These are phyloP conservation scores for Diospyros kaki DNA, from an alignment of 148 eudicot species.

Conservation along the genomic window DNA sequence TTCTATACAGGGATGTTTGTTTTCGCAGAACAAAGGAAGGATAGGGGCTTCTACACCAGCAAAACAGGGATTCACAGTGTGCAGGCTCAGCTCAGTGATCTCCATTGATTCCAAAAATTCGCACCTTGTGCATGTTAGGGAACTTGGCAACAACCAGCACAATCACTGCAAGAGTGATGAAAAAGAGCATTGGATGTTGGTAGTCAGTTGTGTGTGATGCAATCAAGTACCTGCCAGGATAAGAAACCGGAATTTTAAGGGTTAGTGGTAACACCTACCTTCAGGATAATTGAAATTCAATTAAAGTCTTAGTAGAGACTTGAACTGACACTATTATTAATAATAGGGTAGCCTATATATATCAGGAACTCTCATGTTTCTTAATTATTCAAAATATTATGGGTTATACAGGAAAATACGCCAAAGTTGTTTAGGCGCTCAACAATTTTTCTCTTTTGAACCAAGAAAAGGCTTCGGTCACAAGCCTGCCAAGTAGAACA, in stretches of 20 bases:
- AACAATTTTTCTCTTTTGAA: not conserved
- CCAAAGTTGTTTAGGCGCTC: too few species aligned
- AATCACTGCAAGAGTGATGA: slow-evolving; percentile 77
- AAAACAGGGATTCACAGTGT: slow-evolving; percentile 6
- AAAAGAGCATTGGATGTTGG: slow-evolving; percentile 85
- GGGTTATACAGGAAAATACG: too few species aligned
- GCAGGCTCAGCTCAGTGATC: slow-evolving; percentile 44
- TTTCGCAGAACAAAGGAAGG: slow-evolving; percentile 16
- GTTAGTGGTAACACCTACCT: not conserved
- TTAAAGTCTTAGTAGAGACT: not conserved
- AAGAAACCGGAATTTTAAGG: not conserved
- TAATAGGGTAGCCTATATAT: not conserved
- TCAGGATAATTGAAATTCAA: not conserved
- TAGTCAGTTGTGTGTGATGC: slow-evolving; percentile 96
- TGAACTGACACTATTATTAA: not conserved
- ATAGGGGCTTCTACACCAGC: not conserved
- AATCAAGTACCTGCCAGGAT: slow-evolving; percentile 66
- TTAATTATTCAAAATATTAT: too few species aligned
- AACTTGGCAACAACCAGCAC: slow-evolving; percentile 88
- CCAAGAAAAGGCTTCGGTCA: not conserved
- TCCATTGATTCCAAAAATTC: slow-evolving; percentile 92
- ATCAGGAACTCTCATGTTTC: not conserved
- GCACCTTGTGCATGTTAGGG: slow-evolving; percentile 95
- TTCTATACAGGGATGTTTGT: slow-evolving; percentile 38
- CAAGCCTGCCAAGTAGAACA: not conserved